Evolutionary conservation across 73 alveolate species (phyloP).

Genomic region (Symbiodinium pilosum): DNA sequence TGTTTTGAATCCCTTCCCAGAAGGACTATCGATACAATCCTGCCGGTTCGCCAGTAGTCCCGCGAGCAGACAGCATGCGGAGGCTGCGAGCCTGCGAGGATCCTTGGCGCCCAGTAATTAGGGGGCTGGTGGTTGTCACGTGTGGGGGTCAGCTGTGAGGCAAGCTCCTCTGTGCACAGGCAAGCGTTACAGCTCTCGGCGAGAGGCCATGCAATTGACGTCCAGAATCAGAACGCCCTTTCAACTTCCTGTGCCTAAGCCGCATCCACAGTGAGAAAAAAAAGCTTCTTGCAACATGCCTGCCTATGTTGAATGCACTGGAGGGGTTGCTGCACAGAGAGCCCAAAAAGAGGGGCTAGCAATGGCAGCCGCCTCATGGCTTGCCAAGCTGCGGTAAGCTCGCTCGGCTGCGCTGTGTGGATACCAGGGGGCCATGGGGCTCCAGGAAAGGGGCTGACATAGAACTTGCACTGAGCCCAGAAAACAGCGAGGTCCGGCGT

Average conservation of each 20-base stretch:
- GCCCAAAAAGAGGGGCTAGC: too few species aligned
- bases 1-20: too few species aligned
- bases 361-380: too few species aligned
- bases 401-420: too few species aligned
- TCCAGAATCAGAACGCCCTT: background rate
- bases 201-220: background rate
- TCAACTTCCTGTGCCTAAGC: background rate
- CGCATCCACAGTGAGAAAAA: too few species aligned
- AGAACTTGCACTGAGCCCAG: slow-evolving; percentile 30
- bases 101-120: background rate
- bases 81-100: background rate
- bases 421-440: slow-evolving; percentile 60
- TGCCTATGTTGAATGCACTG: too few species aligned
- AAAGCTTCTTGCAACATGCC: too few species aligned
- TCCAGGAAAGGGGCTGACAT: slow-evolving; percentile 28
- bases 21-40: too few species aligned
- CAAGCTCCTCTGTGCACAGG: too few species aligned
- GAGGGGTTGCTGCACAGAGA: too few species aligned
- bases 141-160: too few species aligned
- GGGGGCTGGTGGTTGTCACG: too few species aligned
- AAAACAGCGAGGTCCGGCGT: background rate
- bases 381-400: background rate
- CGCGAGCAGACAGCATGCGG: background rate
- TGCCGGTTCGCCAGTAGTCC: background rate
- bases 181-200: background rate